Evolutionary conservation across 2,329 filamentous ascomycete genomes (phyloP), one percentile per base, ranked within the genome.

Genomic region (Kalmusia sp.): DNA sequence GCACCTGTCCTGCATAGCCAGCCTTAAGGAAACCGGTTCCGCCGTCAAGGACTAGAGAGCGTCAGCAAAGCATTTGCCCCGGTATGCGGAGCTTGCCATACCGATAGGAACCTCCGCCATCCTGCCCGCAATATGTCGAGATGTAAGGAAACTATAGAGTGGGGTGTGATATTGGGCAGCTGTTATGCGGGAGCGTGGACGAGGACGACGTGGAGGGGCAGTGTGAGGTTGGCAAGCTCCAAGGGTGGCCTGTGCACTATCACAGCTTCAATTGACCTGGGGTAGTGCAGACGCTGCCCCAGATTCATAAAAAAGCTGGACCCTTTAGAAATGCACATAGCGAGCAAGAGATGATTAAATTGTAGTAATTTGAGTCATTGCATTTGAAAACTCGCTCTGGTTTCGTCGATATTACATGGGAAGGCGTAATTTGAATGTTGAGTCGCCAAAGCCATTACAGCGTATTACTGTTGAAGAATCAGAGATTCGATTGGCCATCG

Each of bases 1-100:
- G 66, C 79, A 89, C 87, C 81, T 89, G 93, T 72, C 90, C 95
- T 73, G 95, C 95, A 82, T 98, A 99, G 77, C 95, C 95, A 80
- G 96, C 95, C 82, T 99, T 99, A 79, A 99, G 89, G 85, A 99
- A 99, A 79, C 95, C 95, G 75, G 95, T 99, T 79, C 95, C 95
- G 85, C 95, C 95, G 84, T 99, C 95, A 85, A 99, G 93, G 76
- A 99, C 95, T 98, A 75, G 51, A 50, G 34, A 57, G 58, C 27
- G 69, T 74, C 62, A 75, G 71, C 67, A 47, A 38, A 63, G 41
- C 49, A 58, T 38, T 8, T 12, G 55, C 35, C 11, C 7, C 21
- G 30, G 44, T 27, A 22, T 31, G 37, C 38, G 48, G 40, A 49
- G 56, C 54, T 57, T 51, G 46, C 43, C 68, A 57, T 76, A 80